phyloP scores from a whole-genome alignment of 2,329 filamentous ascomycete species.

The Zymoseptoria pseudotritici region DNA sequence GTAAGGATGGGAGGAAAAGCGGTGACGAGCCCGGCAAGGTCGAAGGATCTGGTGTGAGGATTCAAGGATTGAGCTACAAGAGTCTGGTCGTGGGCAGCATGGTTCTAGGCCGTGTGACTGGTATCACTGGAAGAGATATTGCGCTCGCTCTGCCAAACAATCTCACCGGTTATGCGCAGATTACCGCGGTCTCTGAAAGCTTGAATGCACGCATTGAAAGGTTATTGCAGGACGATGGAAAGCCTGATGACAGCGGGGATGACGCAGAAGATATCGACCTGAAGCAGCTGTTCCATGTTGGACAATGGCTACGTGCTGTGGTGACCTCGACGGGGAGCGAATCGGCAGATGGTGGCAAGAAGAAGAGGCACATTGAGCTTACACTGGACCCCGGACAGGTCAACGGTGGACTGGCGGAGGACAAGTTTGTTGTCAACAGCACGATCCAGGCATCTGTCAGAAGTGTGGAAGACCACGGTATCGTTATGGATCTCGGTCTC shows the following conservation, averaged over 20 bases:
- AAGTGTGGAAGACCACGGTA: slow-evolving; percentile 93
- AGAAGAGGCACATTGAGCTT: slow-evolving; percentile 76
- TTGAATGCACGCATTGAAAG: slow-evolving; percentile 69
- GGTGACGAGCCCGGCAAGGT: slow-evolving; percentile 33
- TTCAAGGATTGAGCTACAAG: slow-evolving; percentile 74
- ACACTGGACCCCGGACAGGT: slow-evolving; percentile 72
- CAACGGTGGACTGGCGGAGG: slow-evolving; percentile 65
- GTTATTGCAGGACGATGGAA: slow-evolving; percentile 49
- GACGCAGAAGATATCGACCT: slow-evolving; percentile 60
- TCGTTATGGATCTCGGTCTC: slow-evolving; percentile 86
- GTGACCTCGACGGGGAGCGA: slow-evolving; percentile 73
- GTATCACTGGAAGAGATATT: slow-evolving; percentile 72
- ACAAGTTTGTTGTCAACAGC: slow-evolving; percentile 65
- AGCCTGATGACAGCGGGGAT: slow-evolving; percentile 46
- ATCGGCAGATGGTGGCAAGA: slow-evolving; percentile 49
- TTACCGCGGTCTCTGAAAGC: slow-evolving; percentile 81
- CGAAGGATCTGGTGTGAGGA: slow-evolving; percentile 50
- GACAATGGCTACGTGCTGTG: slow-evolving; percentile 80
- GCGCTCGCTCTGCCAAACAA: slow-evolving; percentile 86
- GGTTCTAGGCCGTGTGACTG: slow-evolving; percentile 76
- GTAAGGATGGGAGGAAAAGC: slow-evolving; percentile 31
- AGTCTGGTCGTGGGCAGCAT: slow-evolving; percentile 78
- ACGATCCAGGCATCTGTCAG: slow-evolving; percentile 80
- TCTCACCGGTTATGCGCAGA: slow-evolving; percentile 77
- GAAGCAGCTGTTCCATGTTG: slow-evolving; percentile 65